Percentiles rank a stretch among this genome's conserved stretches.
Evolutionary conservation across 768 basidiomycete genomes (phyloP).

Genomic region (Lactarius quietus): DNA sequence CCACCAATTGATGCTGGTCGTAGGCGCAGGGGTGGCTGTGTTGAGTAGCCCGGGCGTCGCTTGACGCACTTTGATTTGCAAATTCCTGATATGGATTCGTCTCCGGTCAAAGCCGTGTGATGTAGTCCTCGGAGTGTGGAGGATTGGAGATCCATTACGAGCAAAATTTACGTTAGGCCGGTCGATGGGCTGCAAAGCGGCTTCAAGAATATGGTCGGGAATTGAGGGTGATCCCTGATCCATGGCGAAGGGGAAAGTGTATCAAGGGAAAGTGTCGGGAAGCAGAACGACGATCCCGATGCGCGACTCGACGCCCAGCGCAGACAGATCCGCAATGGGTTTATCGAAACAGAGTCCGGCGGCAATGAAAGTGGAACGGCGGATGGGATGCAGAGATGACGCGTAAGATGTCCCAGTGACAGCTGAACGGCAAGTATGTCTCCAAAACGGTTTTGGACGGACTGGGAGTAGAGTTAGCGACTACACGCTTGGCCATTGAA

Average conservation of each 20-base stretch:
- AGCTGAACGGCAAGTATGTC: constrained; percentile 66
- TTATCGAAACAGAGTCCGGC: constrained; percentile 67
- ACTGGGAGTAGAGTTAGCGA: constrained; percentile 39
- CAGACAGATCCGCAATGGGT: constrained; percentile 43
- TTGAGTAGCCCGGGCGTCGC: neutral
- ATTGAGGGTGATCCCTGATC: neutral
- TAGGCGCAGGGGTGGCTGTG: neutral
- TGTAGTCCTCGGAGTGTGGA: neutral
- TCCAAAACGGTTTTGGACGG: constrained; percentile 82
- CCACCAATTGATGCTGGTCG: constrained; percentile 36
- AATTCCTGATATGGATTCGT: neutral
- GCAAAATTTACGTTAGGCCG: constrained; percentile 15
- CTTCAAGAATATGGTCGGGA: neutral
- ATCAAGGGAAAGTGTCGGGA: constrained; percentile 10
- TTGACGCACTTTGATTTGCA: neutral
- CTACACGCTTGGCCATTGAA: neutral
- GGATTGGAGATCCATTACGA: neutral
- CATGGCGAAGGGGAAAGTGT: neutral
- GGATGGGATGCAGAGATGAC: constrained; percentile 67
- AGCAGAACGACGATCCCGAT: constrained; percentile 28
- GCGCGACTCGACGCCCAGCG: constrained; percentile 35
- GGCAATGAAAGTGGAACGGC: constrained; percentile 75
- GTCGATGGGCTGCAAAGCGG: neutral
- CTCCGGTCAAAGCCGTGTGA: neutral
- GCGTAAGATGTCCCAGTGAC: constrained; percentile 69